Evolutionary conservation across 345 rosid species (phyloP), one percentile per base, ranked within the genome.

Genomic region (Anacardium occidentale): DNA sequence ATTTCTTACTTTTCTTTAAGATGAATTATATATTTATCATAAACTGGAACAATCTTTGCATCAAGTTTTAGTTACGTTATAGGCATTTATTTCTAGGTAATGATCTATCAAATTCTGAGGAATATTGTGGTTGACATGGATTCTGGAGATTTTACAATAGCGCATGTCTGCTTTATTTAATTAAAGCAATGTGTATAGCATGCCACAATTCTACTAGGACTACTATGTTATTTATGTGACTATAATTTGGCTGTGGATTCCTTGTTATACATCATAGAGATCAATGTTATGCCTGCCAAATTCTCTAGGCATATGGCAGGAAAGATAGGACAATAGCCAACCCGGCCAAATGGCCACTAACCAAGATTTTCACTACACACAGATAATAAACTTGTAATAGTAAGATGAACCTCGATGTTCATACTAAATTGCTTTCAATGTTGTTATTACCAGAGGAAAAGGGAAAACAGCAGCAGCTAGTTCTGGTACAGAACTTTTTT

Each of bases 371-470:
- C n/a, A n/a, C n/a, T n/a, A n/a, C n/a, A n/a, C n/a, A n/a, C n/a
- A n/a, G n/a, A n/a, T n/a, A n/a, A n/a, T n/a, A n/a, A n/a, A n/a
- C n/a, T n/a, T n/a, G n/a, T n/a, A n/a, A n/a, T n/a, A n/a, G n/a
- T n/a, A n/a, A n/a, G n/a, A n/a, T n/a, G n/a, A n/a, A n/a, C n/a
- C n/a, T n/a, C n/a, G n/a, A n/a, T n/a, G n/a, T 42, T 21, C 2
- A 9, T 45, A 21, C 47, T 42, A 64, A 25, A 58, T 54, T 68
- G 54, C 12, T 73, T 37, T 42, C 75, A 17, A 25, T 71, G 79
- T 54, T 13, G 66, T 24, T 45, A 24, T 62, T 55, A 17, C 14
- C 2, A 52, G 52, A 40, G 68, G 65, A 54, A 62, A 42, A 51
- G 54, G 65, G 29, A 44, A 26, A 10, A 61, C 17, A 26, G 12